These are phyloP conservation scores for Orobanche coerulescens DNA, from an alignment of 257 asterid genomes.

Conservation along the genomic window DNA sequence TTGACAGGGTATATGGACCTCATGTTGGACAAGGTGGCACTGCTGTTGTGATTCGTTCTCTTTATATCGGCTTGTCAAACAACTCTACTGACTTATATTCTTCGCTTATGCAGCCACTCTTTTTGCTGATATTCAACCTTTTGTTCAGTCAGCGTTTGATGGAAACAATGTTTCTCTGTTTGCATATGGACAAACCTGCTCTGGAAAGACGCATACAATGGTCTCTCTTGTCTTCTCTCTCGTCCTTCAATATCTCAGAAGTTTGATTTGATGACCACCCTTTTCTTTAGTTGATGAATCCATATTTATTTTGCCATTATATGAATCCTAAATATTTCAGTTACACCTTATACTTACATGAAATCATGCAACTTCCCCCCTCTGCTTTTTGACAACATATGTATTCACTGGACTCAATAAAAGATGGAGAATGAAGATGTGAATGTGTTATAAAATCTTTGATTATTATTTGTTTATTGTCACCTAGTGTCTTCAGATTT, in stretches of 20 bases:
- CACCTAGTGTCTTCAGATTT: neutral
- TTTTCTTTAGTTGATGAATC: conserved; percentile 6
- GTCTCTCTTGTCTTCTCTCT: conserved; percentile 45
- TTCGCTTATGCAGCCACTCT: conserved; percentile 71
- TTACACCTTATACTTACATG: neutral
- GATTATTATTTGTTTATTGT: conserved; percentile 11
- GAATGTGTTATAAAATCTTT: conserved; percentile 3
- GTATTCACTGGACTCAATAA: neutral
- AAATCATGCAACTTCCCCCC: conserved; percentile 4
- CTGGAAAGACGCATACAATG: conserved; percentile 95
- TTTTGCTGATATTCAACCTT: conserved; percentile 87
- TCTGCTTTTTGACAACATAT: neutral
- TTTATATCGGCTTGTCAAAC: conserved; percentile 22
- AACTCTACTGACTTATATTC: conserved; percentile 27
- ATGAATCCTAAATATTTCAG: conserved; percentile 1
- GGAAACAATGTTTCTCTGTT: conserved; percentile 81
- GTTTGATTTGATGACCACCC: neutral
- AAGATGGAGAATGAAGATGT: conserved; percentile 9
- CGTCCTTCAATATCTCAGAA: conserved; percentile 14
- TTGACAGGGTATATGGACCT: conserved; percentile 97
- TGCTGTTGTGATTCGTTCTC: conserved; percentile 3
- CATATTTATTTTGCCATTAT: conserved; percentile 4
- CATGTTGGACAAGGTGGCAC: conserved; percentile 88
- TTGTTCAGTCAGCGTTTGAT: conserved; percentile 98
- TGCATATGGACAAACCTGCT: conserved; percentile 79